Conservation (phyloP, 768 basidiomycete species). For the Serendipita sp. region DNA sequence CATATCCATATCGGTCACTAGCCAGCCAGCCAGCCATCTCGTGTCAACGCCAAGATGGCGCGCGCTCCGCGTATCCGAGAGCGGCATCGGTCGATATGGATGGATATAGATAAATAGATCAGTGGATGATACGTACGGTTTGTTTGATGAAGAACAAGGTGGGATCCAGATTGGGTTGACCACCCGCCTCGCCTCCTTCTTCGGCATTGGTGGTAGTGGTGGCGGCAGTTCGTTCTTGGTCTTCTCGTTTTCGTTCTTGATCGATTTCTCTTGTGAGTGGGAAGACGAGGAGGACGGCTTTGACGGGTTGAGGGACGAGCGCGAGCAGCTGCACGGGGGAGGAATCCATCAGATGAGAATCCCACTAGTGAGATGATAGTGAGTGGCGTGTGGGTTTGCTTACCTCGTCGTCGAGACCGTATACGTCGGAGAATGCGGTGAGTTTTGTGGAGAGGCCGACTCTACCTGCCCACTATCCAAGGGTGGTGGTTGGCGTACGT, state of each 20-base stretch:
- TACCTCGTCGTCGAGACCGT: constrained; percentile 55
- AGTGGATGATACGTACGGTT: constrained; percentile 41
- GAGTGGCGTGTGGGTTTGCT: constrained; percentile 10
- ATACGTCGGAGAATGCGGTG: constrained; percentile 52
- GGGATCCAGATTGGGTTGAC: constrained; percentile 35
- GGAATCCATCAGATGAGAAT: too few species aligned
- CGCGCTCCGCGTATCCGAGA: not conserved
- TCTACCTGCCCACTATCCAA: constrained; percentile 46
- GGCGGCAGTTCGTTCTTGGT: constrained; percentile 29
- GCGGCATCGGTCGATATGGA: not conserved
- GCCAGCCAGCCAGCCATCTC: too few species aligned
- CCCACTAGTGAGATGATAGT: too few species aligned
- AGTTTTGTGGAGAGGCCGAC: constrained; percentile 41
- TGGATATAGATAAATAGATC: not conserved
- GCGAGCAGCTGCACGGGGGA: constrained; percentile 42
- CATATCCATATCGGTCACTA: too few species aligned
- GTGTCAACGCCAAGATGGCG: not conserved
- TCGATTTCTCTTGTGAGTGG: constrained; percentile 44
- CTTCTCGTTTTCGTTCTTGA: constrained; percentile 32
- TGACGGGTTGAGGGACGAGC: constrained; percentile 57
- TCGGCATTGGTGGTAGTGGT: too few species aligned
- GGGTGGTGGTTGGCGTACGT: not conserved
- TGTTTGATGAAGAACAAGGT: constrained; percentile 81
- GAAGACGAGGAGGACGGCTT: constrained; percentile 77
- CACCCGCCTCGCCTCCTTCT: constrained; percentile 31